A percentile compares a stretch with the other conserved stretches of the same genome.
These are phyloP conservation scores for Platanthera zijinensis DNA, from an alignment of 106 monocot genomes.

Conservation along the genomic window DNA sequence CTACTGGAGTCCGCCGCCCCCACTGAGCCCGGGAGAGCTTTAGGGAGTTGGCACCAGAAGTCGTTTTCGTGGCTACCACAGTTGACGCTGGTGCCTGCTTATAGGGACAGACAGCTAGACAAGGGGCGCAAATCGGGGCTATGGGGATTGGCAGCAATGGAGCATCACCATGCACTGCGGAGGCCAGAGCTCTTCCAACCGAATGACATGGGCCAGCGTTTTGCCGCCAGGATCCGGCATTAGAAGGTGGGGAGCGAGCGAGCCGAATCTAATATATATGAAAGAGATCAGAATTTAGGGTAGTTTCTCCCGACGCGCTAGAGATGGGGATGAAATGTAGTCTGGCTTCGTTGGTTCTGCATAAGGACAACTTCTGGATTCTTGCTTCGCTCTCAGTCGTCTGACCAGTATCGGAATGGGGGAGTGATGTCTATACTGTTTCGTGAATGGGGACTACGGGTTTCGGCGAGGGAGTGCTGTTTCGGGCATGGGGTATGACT, in stretches of 20 bases:
- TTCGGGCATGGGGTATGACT: no score
- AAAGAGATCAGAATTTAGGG: background rate
- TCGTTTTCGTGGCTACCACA: background rate
- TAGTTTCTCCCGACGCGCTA: background rate
- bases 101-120: background rate
- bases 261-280: background rate
- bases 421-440: no score
- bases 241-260: background rate
- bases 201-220: background rate
- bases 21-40: background rate
- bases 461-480: no score
- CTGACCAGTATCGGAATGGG: no score
- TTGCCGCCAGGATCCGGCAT: constrained; percentile 12
- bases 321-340: background rate
- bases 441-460: no score
- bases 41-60: constrained; percentile 8
- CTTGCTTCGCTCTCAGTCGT: constrained; percentile 4
- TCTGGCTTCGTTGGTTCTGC: constrained; percentile 4
- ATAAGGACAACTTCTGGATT: constrained; percentile 6
- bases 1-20: background rate
- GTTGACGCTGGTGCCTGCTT: background rate
- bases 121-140: constrained; percentile 25
- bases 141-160: constrained; percentile 29
- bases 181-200: background rate
- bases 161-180: constrained; percentile 24